Base-by-base conservation (phyloP, 305 asterid species). In the Rubia peregrina region DNA sequence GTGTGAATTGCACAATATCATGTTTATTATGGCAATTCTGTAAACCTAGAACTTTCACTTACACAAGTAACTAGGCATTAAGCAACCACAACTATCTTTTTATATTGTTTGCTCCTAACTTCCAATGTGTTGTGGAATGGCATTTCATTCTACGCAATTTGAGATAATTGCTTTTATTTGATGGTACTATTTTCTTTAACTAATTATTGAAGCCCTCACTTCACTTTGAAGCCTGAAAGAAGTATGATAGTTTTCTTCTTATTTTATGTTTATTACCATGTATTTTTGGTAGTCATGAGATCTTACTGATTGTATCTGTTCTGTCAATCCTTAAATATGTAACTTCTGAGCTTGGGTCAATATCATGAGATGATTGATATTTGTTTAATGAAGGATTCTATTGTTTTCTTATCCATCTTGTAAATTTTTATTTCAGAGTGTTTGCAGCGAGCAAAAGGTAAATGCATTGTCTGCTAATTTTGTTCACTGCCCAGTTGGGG, bases 381-480 rank as follows among this genome's bases (percentile, higher is more conserved):
- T 56, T 36, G 51, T 36, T 69, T 19, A 19, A 36, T 38, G 62
- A 22, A 24, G 21, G 44, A 46, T 3, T 61, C 13, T 33, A 42
- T 38, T 51, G 82, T 71, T 70, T 57, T 36, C 76, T 75, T 67
- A 77, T 74, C 53, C 42, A 69, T 65, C 65, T 74, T 42, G 75
- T 74, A 60, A 71, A 60, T 51, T 71, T 41, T 72, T 46, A 63
- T 73, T 82, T 77, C 92, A 94, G 99, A 94, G 99, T 80, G 93
- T 91, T 77, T 84, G 88, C 75, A 94, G 89, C 72, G 90, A 89
- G 89, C 86, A 78, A 83, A 94, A 94, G 84, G 88, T 87, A 80
- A 91, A 94, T 87, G 99, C 99, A 72, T 80, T 94, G 84, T 90
- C 87, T 78, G 99, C 98, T 78, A 86, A 93, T 80, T 94, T 94